Base-by-base conservation (phyloP, 306 rosid species). In the Prinsepia uniflora region DNA sequence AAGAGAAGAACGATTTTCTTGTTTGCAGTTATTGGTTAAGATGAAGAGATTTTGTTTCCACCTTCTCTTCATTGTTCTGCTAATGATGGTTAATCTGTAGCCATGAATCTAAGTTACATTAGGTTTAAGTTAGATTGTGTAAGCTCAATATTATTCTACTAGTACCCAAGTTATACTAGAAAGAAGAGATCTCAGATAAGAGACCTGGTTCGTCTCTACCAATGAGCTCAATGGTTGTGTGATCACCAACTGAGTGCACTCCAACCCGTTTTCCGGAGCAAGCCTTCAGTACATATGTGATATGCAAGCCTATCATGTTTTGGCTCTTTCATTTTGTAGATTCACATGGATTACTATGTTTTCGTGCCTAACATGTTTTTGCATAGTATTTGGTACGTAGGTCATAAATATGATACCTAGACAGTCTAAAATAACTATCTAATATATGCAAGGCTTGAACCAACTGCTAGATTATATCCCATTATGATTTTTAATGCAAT, bases 161-260 rank as follows among this genome's bases (percentile, higher is more conserved):
- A 24, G 30, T 24, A 24, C 30, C 30, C 2, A 24, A 24, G 30
- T 24, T 24, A 24, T 24, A 24, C 30, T 3, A 86, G 73, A 88
- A 86, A 68, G 96, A 92, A 44, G 91, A 86, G 70, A 91, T 84
- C 80, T 91, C 97, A 17, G 97, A 88, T 68, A 91, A 76, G 63
- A 91, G 96, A 63, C 96, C 92, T 0, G 96, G 97, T 12, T 91
- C 89, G 79, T 91, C 97, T 71, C 84, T 79, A 49, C 97, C 92
- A 17, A 89, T 84, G 39, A 91, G 88, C 75, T 91, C 96, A 64
- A 91, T 74, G 13, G 88, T 83, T 18, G 89, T 86, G 49, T 86
- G 88, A 43, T 86, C 89, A 22, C 92, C 92, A 15, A 82, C 67
- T 4, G 92, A 82, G 72, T 86, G 96, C 74, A 86, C 83, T 5